phyloP scores from a whole-genome alignment of 202 grass and related monocot species.

The Thinopyrum obtusiflorum region DNA sequence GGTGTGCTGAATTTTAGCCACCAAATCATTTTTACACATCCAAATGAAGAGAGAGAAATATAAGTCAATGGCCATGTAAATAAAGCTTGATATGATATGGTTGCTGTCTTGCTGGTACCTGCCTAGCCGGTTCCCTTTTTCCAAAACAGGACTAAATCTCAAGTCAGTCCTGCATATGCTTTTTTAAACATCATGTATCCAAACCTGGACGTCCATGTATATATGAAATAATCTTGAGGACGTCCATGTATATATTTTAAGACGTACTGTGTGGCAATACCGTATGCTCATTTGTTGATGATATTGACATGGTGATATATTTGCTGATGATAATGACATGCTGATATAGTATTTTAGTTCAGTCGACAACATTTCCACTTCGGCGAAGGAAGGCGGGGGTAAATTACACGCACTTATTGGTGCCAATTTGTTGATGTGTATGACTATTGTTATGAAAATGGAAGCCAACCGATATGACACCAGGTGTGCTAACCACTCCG shows the following conservation, averaged over 20 bases:
- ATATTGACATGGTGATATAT: not conserved
- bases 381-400: not conserved
- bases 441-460: not conserved
- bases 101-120: not conserved
- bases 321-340: not conserved
- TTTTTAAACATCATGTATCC: not conserved
- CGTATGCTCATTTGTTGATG: not conserved
- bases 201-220: not conserved
- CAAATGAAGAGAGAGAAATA: not conserved
- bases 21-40: not conserved
- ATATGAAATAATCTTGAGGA: too few relatives aligned
- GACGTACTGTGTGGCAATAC: not conserved
- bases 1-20: not conserved
- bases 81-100: not conserved
- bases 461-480: not conserved
- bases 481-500: not conserved
- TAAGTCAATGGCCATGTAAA: not conserved
- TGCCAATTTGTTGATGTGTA: not conserved
- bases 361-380: not conserved
- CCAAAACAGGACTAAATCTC: not conserved
- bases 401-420: not conserved
- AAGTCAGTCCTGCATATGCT: not conserved
- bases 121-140: not conserved
- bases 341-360: conserved; percentile 6
- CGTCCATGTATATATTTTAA: too few relatives aligned